Percentiles rank a stretch among this genome's conserved stretches.
phyloP scores from a whole-genome alignment of 1,139 yeast genomes.

The Blastobotrys malaysiensis region DNA sequence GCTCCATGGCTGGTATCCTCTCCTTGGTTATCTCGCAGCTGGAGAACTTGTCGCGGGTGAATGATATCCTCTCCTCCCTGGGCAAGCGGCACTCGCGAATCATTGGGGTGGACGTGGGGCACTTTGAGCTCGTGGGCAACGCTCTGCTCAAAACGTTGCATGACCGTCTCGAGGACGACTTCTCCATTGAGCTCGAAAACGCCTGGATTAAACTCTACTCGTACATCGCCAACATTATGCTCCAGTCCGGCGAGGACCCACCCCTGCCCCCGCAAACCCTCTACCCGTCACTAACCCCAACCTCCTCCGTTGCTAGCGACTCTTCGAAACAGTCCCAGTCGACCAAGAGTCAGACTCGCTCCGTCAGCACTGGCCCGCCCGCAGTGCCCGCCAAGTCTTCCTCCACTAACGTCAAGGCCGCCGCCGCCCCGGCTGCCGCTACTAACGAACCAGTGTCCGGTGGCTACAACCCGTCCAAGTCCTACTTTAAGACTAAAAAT shows the following conservation, averaged over 20 bases:
- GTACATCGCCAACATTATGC: constrained; percentile 56
- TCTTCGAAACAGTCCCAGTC: neutral
- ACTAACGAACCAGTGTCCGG: constrained; percentile 2
- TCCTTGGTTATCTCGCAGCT: constrained; percentile 51
- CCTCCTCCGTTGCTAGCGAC: constrained; percentile 12
- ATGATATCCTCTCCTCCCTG: constrained; percentile 55
- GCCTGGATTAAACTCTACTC: constrained; percentile 64
- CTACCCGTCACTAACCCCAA: constrained; percentile 18
- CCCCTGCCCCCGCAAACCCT: constrained; percentile 24
- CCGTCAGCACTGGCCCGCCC: constrained; percentile 5
- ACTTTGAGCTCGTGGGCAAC: constrained; percentile 74
- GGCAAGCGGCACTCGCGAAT: constrained; percentile 76
- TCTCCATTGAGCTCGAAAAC: constrained; percentile 47
- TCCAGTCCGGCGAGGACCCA: constrained; percentile 65
- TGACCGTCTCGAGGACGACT: constrained; percentile 53
- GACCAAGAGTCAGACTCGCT: neutral
- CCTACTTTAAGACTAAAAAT: constrained; percentile 14
- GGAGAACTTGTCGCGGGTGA: constrained; percentile 42
- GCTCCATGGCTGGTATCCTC: constrained; percentile 75
- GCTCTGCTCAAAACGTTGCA: constrained; percentile 69
- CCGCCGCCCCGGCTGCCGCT: constrained; percentile 7
- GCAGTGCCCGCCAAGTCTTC: neutral
- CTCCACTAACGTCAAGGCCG: constrained; percentile 4
- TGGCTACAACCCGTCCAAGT: constrained; percentile 16
- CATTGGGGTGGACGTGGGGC: constrained; percentile 65